Conservation (phyloP, 768 basidiomycete genomes). For the Lentinula aciculospora region DNA sequence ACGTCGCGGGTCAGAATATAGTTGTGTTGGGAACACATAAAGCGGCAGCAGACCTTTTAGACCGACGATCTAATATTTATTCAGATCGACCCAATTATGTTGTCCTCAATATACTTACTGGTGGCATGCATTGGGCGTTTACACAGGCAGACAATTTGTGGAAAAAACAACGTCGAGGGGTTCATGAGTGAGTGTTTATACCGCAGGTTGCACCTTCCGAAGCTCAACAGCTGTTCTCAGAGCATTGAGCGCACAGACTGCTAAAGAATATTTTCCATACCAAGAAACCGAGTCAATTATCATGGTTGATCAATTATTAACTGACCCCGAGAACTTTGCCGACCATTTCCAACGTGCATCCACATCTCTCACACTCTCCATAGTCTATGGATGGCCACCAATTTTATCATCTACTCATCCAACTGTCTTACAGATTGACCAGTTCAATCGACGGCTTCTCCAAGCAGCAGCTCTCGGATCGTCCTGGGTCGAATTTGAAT, state of each 20-base stretch:
- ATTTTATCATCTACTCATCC: constrained; percentile 12
- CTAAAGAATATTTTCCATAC: not conserved
- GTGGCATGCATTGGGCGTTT: not conserved
- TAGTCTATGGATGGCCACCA: constrained; percentile 13
- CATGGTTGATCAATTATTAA: not conserved
- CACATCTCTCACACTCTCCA: constrained; percentile 9
- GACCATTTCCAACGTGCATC: constrained; percentile 9
- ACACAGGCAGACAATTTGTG: not conserved
- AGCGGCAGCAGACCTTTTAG: constrained; percentile 3
- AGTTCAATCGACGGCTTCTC: constrained; percentile 16
- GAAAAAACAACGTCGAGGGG: constrained; percentile 15
- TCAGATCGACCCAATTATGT: not conserved
- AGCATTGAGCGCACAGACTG: not conserved
- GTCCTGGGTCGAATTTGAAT: constrained; percentile 25
- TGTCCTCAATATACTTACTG: not conserved
- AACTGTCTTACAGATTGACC: constrained; percentile 9
- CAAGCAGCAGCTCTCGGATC: constrained; percentile 23
- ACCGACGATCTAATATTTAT: constrained; percentile 1
- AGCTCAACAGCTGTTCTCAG: not conserved
- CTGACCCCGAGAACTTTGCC: not conserved
- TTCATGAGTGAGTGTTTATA: constrained; percentile 12
- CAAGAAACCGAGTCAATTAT: not conserved
- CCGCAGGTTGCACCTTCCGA: not conserved
- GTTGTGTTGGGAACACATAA: constrained; percentile 1
- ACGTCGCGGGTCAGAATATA: not conserved